phyloP scores from a whole-genome alignment of 208 protist species.

The Tritrichomonas musculus region DNA sequence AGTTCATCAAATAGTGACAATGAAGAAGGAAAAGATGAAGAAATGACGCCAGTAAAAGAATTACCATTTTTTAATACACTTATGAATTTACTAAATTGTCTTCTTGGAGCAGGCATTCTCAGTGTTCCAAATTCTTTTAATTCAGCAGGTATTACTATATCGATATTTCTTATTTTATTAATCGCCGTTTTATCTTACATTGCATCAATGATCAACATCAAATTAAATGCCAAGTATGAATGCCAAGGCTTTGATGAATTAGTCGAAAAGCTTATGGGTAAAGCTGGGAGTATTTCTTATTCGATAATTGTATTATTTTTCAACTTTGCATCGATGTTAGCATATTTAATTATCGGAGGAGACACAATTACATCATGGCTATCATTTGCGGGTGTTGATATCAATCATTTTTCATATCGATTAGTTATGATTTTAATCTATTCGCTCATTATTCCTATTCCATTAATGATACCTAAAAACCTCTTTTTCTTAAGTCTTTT shows the following conservation, averaged over 20 bases:
- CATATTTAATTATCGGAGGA: not conserved
- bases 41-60: too few species aligned
- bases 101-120: not conserved
- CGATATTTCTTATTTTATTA: not conserved
- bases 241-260: not conserved
- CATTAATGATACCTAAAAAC: not conserved
- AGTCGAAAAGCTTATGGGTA: not conserved
- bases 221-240: not conserved
- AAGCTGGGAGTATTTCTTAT: not conserved
- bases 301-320: not conserved
- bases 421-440: not conserved
- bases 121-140: constrained; percentile 23
- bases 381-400: not conserved
- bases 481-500: not conserved
- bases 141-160: not conserved
- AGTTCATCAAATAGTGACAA: too few species aligned
- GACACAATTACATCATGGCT: not conserved
- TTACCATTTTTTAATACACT: too few species aligned
- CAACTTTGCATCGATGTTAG: not conserved
- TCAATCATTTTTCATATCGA: not conserved
- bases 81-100: not conserved
- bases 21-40: too few species aligned
- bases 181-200: not conserved
- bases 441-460: not conserved
- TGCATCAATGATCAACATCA: not conserved